These are phyloP conservation scores for Neurospora sp. DNA, from an alignment of 2,329 filamentous ascomycete species.

Conservation along the genomic window DNA sequence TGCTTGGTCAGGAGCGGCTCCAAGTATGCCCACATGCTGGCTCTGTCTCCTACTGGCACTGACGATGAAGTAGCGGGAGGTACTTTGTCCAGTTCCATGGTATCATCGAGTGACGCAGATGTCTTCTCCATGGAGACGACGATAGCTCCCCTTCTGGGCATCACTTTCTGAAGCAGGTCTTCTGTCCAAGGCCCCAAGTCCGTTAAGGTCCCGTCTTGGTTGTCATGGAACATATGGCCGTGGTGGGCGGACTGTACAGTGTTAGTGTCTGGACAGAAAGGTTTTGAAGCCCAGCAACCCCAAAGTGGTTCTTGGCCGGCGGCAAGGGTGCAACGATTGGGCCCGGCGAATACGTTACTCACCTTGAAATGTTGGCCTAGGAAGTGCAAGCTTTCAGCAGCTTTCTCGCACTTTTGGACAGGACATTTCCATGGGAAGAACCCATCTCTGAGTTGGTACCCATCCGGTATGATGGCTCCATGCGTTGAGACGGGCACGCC, in stretches of 20 bases:
- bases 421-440: background rate
- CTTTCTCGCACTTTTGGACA: background rate
- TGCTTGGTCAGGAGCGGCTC: conserved; percentile 15
- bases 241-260: conserved; percentile 12
- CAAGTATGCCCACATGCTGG: conserved; percentile 20
- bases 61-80: background rate
- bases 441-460: background rate
- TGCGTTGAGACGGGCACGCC: background rate
- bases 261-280: background rate
- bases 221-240: conserved; percentile 18
- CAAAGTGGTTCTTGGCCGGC: background rate
- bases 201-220: conserved; percentile 22
- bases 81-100: background rate
- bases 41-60: background rate
- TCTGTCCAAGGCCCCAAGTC: conserved; percentile 6
- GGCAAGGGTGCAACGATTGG: background rate
- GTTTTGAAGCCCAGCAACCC: background rate
- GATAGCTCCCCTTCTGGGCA: conserved; percentile 5
- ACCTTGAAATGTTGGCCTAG: background rate
- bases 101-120: background rate
- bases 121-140: conserved; percentile 15
- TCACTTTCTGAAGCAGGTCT: background rate
- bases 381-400: background rate
- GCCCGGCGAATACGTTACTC: background rate
- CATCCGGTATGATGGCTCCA: background rate